Evolutionary conservation across 1,139 yeast genomes (phyloP).

Genomic region (Pichia sp.): DNA sequence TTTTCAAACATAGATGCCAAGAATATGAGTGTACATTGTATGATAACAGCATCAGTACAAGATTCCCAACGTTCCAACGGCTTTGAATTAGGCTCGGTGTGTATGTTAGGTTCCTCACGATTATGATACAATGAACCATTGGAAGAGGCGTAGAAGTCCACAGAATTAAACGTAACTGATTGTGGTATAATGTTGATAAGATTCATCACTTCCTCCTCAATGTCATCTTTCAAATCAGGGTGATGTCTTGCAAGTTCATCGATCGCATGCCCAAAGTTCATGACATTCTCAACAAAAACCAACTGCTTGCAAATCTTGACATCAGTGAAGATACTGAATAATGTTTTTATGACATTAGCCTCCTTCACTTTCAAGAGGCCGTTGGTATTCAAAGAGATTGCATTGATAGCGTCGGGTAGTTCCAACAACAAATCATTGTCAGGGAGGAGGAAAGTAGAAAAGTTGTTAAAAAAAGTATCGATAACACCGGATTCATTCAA

Average conservation of each 20-base stretch:
- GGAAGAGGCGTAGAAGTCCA: constrained; percentile 38
- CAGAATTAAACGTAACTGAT: constrained; percentile 32
- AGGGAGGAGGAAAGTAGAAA: constrained; percentile 46
- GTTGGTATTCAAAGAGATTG: constrained; percentile 69
- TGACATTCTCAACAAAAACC: constrained; percentile 38
- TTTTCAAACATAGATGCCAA: constrained; percentile 42
- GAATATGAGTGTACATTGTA: constrained; percentile 43
- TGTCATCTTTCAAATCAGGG: constrained; percentile 57
- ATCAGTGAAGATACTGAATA: constrained; percentile 45
- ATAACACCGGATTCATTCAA: constrained; percentile 74
- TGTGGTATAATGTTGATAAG: constrained; percentile 43
- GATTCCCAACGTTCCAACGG: constrained; percentile 51
- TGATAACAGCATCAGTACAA: constrained; percentile 33
- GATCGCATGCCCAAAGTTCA: constrained; percentile 53
- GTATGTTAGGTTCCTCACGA: constrained; percentile 32
- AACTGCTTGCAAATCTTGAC: constrained; percentile 43
- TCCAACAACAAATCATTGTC: constrained; percentile 53
- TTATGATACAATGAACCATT: constrained; percentile 37
- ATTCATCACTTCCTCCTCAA: constrained; percentile 43
- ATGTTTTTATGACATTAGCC: constrained; percentile 38
- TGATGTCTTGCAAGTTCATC: constrained; percentile 86
- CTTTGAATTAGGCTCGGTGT: constrained; percentile 29
- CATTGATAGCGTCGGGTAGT: constrained; percentile 75
- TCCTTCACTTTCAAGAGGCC: constrained; percentile 58
- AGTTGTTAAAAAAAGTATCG: constrained; percentile 53